phyloP scores from a whole-genome alignment of 768 basidiomycete species.

The Sporobolomyces pararoseus region DNA sequence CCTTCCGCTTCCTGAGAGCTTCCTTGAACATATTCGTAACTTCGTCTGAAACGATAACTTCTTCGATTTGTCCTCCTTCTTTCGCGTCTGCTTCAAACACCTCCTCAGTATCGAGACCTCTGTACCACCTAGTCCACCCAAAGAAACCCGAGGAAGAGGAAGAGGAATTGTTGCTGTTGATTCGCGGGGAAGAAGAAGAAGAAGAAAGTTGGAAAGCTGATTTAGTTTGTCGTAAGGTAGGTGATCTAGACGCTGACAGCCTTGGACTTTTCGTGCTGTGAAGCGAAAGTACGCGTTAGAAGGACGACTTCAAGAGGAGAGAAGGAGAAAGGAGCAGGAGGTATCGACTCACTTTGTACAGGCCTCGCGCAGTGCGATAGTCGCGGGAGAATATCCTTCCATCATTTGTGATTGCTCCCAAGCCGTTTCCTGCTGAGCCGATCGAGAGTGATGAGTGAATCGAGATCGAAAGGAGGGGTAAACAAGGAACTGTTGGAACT shows the following conservation, averaged over 20 bases:
- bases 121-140: slow-evolving; percentile 17
- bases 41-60: slow-evolving; percentile 3
- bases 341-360: neutral
- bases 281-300: neutral
- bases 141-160: slow-evolving; percentile 1
- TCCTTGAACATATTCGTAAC: slow-evolving; percentile 19
- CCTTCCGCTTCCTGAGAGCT: neutral
- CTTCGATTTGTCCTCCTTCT: neutral
- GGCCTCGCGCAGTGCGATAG: neutral
- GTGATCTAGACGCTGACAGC: neutral
- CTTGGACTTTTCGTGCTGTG: neutral
- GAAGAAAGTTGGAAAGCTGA: slow-evolving; percentile 16
- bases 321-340: neutral
- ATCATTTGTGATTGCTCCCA: neutral
- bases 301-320: neutral
- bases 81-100: neutral
- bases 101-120: neutral
- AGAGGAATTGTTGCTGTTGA: neutral
- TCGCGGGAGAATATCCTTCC: slow-evolving; percentile 5
- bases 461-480: neutral
- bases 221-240: slow-evolving; percentile 1
- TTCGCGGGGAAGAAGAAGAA: no score
- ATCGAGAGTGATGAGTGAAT: neutral
- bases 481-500: no score
- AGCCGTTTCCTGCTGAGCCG: no score